These are phyloP conservation scores for Paramecium caudatum DNA, from an alignment of 73 alveolate species.

Conservation along the genomic window DNA sequence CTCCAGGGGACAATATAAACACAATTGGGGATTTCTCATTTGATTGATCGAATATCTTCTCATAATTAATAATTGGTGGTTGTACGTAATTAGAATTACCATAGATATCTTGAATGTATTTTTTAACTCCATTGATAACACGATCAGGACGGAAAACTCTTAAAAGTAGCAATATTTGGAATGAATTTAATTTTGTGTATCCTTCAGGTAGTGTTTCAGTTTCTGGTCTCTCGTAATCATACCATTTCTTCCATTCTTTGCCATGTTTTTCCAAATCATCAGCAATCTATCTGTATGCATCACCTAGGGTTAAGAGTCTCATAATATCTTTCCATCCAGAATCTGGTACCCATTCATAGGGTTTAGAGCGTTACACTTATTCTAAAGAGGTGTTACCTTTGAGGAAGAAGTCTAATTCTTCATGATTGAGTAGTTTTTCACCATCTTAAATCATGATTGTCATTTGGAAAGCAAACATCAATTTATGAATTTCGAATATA, in stretches of 20 bases:
- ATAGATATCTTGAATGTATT: constrained; percentile 76
- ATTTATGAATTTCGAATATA: constrained; percentile 99
- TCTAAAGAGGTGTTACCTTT: constrained; percentile 99
- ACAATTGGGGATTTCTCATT: constrained; percentile 92
- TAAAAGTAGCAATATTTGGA: constrained; percentile 87
- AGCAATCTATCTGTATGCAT: constrained; percentile 85
- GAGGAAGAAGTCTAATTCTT: constrained; percentile 99
- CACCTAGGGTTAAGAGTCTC: constrained; percentile 89
- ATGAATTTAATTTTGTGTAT: constrained; percentile 85
- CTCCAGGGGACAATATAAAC: constrained; percentile 98
- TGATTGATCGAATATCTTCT: constrained; percentile 97
- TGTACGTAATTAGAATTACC: constrained; percentile 85
- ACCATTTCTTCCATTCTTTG: constrained; percentile 98
- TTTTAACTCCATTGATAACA: constrained; percentile 90
- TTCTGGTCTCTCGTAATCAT: constrained; percentile 99
- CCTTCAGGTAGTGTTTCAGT: constrained; percentile 96
- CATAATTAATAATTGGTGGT: constrained; percentile 90
- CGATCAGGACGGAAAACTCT: constrained; percentile 98
- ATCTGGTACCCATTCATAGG: constrained; percentile 92
- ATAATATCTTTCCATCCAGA: constrained; percentile 98
- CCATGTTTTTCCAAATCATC: constrained; percentile 90
- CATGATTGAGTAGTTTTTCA: constrained; percentile 95
- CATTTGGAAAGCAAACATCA: constrained; percentile 99
- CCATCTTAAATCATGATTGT: constrained; percentile 99
- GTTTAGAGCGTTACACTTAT: constrained; percentile 86